Evolutionary conservation across 352 stramenopile genomes (phyloP), one percentile per base, ranked within the genome.

Genomic region (Pythium phragmitis): DNA sequence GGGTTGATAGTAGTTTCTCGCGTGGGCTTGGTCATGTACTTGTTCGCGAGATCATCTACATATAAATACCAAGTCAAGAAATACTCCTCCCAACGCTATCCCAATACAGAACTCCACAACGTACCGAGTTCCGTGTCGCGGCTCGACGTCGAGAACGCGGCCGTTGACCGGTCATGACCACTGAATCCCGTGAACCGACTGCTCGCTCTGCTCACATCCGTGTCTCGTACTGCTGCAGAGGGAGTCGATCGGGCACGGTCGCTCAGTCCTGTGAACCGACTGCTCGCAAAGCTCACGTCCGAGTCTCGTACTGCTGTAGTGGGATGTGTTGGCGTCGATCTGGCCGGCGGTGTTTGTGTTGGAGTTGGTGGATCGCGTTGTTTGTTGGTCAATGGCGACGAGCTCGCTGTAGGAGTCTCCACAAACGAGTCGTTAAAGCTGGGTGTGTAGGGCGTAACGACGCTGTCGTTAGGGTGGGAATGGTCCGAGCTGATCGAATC

Each of bases 401-500:
- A 46, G 5, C 9, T 46, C 39, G 13, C 9, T n/a, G 9, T 14
- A 7, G 39, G 14, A 21, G 14, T 46, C 37, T 42, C 11, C 8
- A 46, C 5, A 46, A 46, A 46, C 19, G n/a, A 26, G 9, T 28
- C 30, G 30, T 50, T 60, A 6, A 39, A 39, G 34, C 34, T 39
- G 14, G 21, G 26, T n/a, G 56, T 49, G 33, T 60, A 65, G 12
- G 55, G 37, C 11, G 50, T 30, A 2, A 50, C 33, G 14, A 14
- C 33, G 19, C 14, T 12, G 37, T 26, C 7, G 19, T 58, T 51
- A 3, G 55, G 13, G 28, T 58, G 57, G 11, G 63, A 64, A 5
- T 54, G 23, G 26, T 72, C 65, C n/a, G 65, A 72, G 11, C 43
- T 61, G 59, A 72, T 67, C 30, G 65, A 72, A 19, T 72, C 65